A percentile compares a stretch with the other conserved stretches of the same genome.
These are phyloP conservation scores for Wallacemonas collosoma DNA, from an alignment of 208 protist genomes.

Conservation along the genomic window DNA sequence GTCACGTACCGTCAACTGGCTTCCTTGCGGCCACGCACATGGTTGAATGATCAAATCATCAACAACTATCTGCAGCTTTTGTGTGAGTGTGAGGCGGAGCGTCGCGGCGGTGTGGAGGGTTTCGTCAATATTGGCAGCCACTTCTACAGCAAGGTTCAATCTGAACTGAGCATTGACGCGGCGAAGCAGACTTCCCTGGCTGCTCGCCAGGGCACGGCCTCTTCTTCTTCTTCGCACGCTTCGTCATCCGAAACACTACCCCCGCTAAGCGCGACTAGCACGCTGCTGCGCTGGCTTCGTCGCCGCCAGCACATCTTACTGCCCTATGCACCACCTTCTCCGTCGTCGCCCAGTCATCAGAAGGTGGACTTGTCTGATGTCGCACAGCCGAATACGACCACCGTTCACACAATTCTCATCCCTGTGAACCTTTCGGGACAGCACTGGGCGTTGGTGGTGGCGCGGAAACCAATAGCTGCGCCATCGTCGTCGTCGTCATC, in stretches of 20 bases:
- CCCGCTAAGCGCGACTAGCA: constrained; percentile 34
- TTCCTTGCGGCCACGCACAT: constrained; percentile 47
- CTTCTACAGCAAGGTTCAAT: constrained; percentile 77
- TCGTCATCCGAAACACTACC: constrained; percentile 11
- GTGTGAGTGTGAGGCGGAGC: constrained; percentile 29
- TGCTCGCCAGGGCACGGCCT: background rate
- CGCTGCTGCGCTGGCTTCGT: constrained; percentile 71
- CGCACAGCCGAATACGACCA: constrained; percentile 3
- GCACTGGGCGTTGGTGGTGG: constrained; percentile 81
- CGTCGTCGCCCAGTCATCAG: background rate
- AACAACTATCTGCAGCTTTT: constrained; percentile 82
- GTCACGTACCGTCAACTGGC: constrained; percentile 68
- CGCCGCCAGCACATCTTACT: constrained; percentile 62
- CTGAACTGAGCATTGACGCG: constrained; percentile 28
- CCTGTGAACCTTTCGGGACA: constrained; percentile 71
- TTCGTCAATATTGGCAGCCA: constrained; percentile 68
- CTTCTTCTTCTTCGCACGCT: too few species aligned
- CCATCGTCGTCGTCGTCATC: background rate
- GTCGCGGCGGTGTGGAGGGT: constrained; percentile 17
- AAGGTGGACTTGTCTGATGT: too few species aligned
- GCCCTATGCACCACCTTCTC: constrained; percentile 24
- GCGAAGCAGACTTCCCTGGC: background rate
- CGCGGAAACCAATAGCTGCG: constrained; percentile 33
- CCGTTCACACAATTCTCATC: constrained; percentile 63
- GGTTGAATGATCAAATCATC: constrained; percentile 86